Percentiles rank a stretch among this genome's conserved stretches.
These are phyloP conservation scores for Ogataea philodendri DNA, from an alignment of 805 yeast genomes.

Conservation along the genomic window DNA sequence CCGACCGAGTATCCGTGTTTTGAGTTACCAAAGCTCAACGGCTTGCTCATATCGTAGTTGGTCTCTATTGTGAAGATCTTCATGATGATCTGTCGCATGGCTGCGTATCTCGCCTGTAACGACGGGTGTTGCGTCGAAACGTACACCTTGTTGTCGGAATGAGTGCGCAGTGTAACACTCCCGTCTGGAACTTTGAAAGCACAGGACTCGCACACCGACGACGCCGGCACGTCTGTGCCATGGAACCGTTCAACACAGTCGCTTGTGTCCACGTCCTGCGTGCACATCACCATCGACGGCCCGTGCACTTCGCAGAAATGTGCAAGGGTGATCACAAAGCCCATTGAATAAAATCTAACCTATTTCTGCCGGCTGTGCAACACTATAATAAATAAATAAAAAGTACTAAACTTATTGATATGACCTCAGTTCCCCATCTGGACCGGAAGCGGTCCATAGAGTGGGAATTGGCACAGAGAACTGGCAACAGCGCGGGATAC, in stretches of 20 bases:
- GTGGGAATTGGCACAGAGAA: slow-evolving; percentile 5
- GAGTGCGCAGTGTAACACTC: slow-evolving; percentile 32
- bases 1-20: slow-evolving; percentile 58
- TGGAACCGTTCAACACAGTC: slow-evolving; percentile 33
- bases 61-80: slow-evolving; percentile 68
- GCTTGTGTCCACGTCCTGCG: slow-evolving; percentile 40
- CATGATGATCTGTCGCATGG: slow-evolving; percentile 59
- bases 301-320: slow-evolving; percentile 83
- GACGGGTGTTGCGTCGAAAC: slow-evolving; percentile 64
- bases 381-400: not conserved
- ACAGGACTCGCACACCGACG: slow-evolving; percentile 56
- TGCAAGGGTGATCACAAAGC: slow-evolving; percentile 54
- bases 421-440: slow-evolving; percentile 24
- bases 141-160: slow-evolving; percentile 30
- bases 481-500: slow-evolving; percentile 7
- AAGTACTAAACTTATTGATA: slow-evolving; percentile 3
- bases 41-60: slow-evolving; percentile 53
- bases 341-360: slow-evolving; percentile 22
- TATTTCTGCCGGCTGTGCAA: not conserved
- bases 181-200: slow-evolving; percentile 48
- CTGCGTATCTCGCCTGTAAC: slow-evolving; percentile 47
- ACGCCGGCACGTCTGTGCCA: slow-evolving; percentile 38
- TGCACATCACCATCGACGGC: slow-evolving; percentile 62
- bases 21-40: slow-evolving; percentile 63
- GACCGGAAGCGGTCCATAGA: slow-evolving; percentile 10